Evolutionary conservation across 2,329 filamentous ascomycete genomes (phyloP).

Genomic region (Nigrograna mackinnonii): DNA sequence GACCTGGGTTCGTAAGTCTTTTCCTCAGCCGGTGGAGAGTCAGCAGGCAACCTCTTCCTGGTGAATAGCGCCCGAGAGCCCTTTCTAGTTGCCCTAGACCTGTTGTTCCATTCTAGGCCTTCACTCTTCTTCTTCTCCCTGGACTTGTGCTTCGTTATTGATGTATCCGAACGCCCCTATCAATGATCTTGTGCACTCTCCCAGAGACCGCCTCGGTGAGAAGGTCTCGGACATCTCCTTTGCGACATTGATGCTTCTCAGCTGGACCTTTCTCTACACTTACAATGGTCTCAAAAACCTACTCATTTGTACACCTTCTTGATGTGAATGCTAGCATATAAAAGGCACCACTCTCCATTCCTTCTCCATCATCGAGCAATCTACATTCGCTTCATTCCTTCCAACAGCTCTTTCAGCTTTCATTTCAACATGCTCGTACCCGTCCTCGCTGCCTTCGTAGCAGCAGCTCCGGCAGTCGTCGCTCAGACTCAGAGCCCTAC

Average conservation of each 20-base stretch:
- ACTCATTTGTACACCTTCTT: too few species aligned
- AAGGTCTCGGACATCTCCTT: background rate
- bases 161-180: too few species aligned
- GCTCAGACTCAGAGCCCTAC: constrained; percentile 2
- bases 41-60: too few species aligned
- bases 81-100: too few species aligned
- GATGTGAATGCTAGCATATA: background rate
- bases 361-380: constrained; percentile 6
- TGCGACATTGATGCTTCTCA: background rate
- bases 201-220: background rate
- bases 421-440: constrained; percentile 18
- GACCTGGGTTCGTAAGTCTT: too few species aligned
- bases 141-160: too few species aligned
- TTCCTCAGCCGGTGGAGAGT: too few species aligned
- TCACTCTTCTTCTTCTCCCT: too few species aligned
- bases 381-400: constrained; percentile 8
- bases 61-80: too few species aligned
- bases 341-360: background rate
- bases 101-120: too few species aligned
- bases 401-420: constrained; percentile 4
- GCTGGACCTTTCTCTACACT: background rate
- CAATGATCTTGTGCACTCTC: background rate
- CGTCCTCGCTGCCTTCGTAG: constrained; percentile 16
- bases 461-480: constrained; percentile 15
- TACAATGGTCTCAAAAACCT: background rate